Base-by-base conservation (phyloP, 2,329 filamentous ascomycete genomes). In the Ciborinia camelliae region DNA sequence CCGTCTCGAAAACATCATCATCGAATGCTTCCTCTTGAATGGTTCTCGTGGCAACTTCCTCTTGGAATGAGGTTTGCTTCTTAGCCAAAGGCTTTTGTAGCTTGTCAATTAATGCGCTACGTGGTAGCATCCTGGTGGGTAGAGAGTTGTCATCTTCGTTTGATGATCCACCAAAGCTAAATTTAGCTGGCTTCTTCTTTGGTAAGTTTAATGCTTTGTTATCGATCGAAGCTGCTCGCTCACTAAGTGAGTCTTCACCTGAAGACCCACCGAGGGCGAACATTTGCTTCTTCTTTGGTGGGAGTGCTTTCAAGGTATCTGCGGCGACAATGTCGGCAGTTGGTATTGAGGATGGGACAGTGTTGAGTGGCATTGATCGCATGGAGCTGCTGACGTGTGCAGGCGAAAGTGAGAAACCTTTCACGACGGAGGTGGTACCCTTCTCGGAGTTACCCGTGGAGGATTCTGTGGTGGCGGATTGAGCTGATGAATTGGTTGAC, bases 331-430 rank as follows among this genome's bases (percentile, higher is more conserved):
- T 78, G 69, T 83, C 82, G 67, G 77, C 86, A 72, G 81, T 85
- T 68, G 80, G 79, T 74, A 64, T 79, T 74, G 68, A 80, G 72
- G 57, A 79, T 64, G 65, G 80, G 20, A 67, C 71, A 18, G 66
- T 70, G 26, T 73, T 64, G 41, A 75, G 69, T 52, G 73, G 73
- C 47, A 75, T 71, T 28, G 72, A 89, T 69, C 87, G 84, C 72
- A 87, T 86, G 0, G 87, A 90, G 1, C 86, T 89, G 12, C 87
- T 88, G 50, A 89, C 82, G 66, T 89, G 86, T 32, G 90, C 88
- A 2, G 90, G 91, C 5, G 90, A 91, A 77, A 97, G 97, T 6
- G 90, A 91, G 77, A 97, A 97, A 65, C 93, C 93, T 68, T 91
- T 90, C 61, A 97, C 88, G 65, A 97, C 85, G 68, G 88, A 93